Evolutionary conservation across 768 basidiomycete species (phyloP).

Genomic region (Termitomyces sp.): DNA sequence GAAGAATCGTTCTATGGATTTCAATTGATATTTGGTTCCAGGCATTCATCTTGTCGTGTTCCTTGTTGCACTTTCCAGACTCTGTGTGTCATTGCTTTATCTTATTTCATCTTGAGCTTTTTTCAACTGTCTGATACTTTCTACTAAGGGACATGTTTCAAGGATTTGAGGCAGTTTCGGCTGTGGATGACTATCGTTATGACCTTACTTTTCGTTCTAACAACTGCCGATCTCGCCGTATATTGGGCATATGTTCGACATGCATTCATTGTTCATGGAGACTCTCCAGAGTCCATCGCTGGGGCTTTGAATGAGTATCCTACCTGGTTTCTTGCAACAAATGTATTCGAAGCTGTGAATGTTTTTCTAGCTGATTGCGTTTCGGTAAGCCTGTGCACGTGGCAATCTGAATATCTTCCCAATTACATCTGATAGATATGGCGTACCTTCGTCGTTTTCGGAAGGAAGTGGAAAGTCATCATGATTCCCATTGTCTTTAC

Average conservation of each 20-base stretch:
- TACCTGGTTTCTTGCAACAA: constrained; percentile 1
- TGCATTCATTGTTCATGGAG: constrained; percentile 3
- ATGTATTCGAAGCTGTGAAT: neutral
- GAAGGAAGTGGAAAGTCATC: neutral
- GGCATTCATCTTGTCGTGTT: neutral
- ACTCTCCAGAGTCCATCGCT: neutral
- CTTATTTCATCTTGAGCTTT: too few relatives aligned
- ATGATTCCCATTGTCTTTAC: neutral
- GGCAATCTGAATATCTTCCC: neutral
- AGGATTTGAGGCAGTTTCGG: neutral
- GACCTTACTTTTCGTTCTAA: neutral
- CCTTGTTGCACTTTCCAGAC: neutral
- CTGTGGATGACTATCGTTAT: neutral
- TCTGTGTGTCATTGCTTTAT: neutral
- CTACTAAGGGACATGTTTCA: neutral
- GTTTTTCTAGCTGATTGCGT: constrained; percentile 1
- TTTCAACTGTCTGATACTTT: too few relatives aligned
- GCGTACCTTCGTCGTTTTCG: neutral
- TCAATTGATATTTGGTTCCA: neutral
- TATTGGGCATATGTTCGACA: constrained; percentile 6
- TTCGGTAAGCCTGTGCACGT: neutral
- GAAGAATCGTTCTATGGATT: neutral
- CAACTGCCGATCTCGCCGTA: constrained; percentile 2
- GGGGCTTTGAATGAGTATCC: neutral
- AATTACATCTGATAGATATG: neutral